phyloP scores from a whole-genome alignment of 805 yeast species.

The Lipomyces oligophaga region DNA sequence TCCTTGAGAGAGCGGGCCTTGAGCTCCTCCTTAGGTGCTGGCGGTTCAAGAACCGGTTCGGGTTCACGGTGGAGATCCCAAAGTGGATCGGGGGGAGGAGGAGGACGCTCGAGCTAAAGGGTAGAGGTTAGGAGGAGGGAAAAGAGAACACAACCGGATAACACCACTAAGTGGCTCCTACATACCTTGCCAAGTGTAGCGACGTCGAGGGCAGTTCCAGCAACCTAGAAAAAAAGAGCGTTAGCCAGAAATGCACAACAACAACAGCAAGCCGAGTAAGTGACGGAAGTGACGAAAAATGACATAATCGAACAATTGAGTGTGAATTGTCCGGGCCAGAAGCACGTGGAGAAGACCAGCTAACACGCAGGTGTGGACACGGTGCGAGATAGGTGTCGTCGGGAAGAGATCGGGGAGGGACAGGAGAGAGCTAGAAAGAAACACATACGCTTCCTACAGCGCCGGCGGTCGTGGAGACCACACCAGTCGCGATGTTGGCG shows the following conservation, averaged over 20 bases:
- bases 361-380: too few relatives aligned
- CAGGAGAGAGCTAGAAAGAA: too few relatives aligned
- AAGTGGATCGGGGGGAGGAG: constrained; percentile 19
- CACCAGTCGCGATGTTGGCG: constrained; percentile 9
- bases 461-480: constrained; percentile 14
- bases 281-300: background rate
- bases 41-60: background rate
- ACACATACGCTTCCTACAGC: constrained; percentile 8
- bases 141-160: background rate
- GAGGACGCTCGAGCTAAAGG: constrained; percentile 8
- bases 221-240: constrained; percentile 7
- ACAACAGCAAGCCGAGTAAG: background rate
- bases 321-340: too few relatives aligned
- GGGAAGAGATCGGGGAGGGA: too few relatives aligned
- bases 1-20: constrained; percentile 1
- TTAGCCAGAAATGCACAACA: background rate
- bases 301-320: too few relatives aligned
- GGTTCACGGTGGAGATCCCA: constrained; percentile 23
- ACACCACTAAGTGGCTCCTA: background rate
- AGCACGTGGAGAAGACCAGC: too few relatives aligned
- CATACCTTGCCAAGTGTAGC: constrained; percentile 20
- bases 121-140: background rate
- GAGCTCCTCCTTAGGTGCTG: background rate
- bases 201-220: constrained; percentile 21
- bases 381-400: too few relatives aligned